Evolutionary conservation across 73 alveolate genomes (phyloP).

Genomic region (Paraurostyla sp.): DNA sequence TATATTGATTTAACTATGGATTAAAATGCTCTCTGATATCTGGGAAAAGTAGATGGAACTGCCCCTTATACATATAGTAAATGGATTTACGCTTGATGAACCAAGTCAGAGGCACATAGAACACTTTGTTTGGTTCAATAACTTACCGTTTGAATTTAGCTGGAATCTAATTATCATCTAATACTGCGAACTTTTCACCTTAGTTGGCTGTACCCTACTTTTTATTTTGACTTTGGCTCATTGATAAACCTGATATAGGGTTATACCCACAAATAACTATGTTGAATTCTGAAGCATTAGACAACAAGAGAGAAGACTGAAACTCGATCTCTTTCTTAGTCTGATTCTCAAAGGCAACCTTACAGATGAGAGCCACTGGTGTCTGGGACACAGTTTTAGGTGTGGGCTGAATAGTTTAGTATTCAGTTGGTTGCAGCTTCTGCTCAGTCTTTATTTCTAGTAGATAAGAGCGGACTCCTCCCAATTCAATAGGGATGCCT

Average conservation of each 20-base stretch:
- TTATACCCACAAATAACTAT: conserved; percentile 47
- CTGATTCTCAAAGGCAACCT: conserved; percentile 15
- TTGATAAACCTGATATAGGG: background rate
- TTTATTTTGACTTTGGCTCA: too few relatives aligned
- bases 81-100: conserved; percentile 46
- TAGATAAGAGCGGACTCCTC: conserved; percentile 64
- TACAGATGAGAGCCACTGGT: conserved; percentile 51
- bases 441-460: conserved; percentile 14
- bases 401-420: background rate
- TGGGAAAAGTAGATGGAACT: conserved; percentile 28
- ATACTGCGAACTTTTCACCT: background rate
- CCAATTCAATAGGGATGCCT: conserved; percentile 67
- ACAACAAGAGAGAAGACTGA: conserved; percentile 11
- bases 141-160: background rate
- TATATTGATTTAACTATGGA: background rate
- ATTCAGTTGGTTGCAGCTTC: background rate
- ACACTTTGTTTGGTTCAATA: conserved; percentile 40
- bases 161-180: background rate
- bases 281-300: background rate
- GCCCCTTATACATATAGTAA: conserved; percentile 22
- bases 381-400: background rate
- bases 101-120: conserved; percentile 70
- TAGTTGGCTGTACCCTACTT: too few relatives aligned
- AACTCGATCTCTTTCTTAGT: conserved; percentile 50
- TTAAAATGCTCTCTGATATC: conserved; percentile 6